Evolutionary conservation across 257 asterid genomes (phyloP).

Genomic region (Buddleja alternifolia): DNA sequence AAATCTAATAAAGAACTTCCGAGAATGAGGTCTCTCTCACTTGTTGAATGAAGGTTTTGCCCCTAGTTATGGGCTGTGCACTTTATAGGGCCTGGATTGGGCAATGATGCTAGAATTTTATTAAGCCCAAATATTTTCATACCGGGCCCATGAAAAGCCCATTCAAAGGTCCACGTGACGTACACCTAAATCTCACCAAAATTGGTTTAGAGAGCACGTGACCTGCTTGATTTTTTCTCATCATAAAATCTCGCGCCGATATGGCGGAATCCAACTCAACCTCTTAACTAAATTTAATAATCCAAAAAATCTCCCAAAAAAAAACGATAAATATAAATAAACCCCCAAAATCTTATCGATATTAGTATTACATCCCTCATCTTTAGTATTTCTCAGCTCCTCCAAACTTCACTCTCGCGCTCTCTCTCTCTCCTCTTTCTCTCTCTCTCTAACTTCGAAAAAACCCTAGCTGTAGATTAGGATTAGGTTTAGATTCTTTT

Average conservation of each 20-base stretch:
- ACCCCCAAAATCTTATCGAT: conserved; percentile 18
- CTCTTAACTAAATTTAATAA: background rate
- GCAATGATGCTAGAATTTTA: background rate
- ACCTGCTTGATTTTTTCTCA: conserved; percentile 15
- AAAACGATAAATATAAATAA: background rate
- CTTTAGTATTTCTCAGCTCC: background rate
- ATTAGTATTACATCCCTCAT: background rate
- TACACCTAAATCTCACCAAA: background rate
- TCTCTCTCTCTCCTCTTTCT: too few relatives aligned
- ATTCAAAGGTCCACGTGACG: conserved; percentile 25
- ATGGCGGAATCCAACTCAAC: too few relatives aligned
- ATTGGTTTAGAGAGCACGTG: conserved; percentile 30
- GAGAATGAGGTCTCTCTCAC: too few relatives aligned
- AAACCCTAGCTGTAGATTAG: conserved; percentile 40
- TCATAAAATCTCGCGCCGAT: too few relatives aligned
- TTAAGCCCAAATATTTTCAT: background rate
- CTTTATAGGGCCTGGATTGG: background rate
- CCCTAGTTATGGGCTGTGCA: conserved; percentile 7
- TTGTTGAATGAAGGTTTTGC: too few relatives aligned
- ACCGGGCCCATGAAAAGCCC: conserved; percentile 13
- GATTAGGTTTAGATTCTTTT: conserved; percentile 25
- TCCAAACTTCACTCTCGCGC: background rate
- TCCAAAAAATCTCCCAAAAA: background rate
- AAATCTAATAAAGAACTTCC: too few relatives aligned
- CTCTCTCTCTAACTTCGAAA: conserved; percentile 21